A percentile compares a stretch with the other conserved stretches of the same genome.
Conservation (phyloP, 768 basidiomycete species). For the Hygrophorus pudorinus region DNA sequence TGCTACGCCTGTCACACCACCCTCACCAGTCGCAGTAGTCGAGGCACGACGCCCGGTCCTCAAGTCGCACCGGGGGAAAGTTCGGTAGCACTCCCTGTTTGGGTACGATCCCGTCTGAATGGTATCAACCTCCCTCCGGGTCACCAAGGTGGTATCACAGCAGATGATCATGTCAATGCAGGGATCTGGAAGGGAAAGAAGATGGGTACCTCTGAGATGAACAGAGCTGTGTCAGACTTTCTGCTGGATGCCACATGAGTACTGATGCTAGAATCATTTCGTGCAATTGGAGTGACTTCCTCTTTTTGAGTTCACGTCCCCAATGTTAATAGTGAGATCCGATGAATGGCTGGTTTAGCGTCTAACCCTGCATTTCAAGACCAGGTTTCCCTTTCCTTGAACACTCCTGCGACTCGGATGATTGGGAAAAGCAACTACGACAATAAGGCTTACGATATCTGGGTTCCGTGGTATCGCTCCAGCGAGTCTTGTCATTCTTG, state of each 20-base stretch:
- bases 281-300: too few species aligned
- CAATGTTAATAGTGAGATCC: too few species aligned
- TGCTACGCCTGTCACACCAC: conserved; percentile 59
- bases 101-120: conserved; percentile 20
- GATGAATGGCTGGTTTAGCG: too few species aligned
- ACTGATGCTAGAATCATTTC: not conserved
- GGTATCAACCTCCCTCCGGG: not conserved
- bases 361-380: too few species aligned
- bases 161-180: not conserved
- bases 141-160: not conserved
- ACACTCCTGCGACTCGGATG: too few species aligned
- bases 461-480: too few species aligned
- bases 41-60: conserved; percentile 16
- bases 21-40: conserved; percentile 47
- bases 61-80: not conserved
- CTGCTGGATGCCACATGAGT: conserved; percentile 22
- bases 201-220: conserved; percentile 23
- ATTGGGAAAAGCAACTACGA: too few species aligned
- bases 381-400: too few species aligned
- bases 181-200: conserved; percentile 23
- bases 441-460: too few species aligned
- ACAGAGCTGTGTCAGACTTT: conserved; percentile 28
- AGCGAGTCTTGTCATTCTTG: too few species aligned
- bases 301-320: too few species aligned
- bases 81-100: conserved; percentile 26